Percentiles rank a stretch among this genome's conserved stretches.
phyloP scores from a whole-genome alignment of 1,139 yeast species.

The Blastobotrys malaysiensis region DNA sequence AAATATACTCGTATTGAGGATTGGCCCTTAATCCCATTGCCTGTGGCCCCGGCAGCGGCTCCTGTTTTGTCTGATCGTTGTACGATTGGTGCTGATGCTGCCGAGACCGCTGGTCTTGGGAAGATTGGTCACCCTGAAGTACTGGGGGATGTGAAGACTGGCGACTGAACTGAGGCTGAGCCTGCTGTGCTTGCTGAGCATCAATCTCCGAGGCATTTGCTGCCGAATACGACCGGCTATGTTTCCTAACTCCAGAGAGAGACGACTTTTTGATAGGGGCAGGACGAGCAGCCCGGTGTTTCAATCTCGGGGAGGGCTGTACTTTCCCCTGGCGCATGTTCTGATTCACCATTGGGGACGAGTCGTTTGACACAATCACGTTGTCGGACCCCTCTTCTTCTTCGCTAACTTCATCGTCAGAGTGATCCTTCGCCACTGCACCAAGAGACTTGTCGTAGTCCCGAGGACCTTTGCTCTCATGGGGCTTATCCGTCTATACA shows the following conservation, averaged over 20 bases:
- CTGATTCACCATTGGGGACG: not conserved
- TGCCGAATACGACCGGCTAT: not conserved
- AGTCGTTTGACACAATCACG: not conserved
- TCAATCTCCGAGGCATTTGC: not conserved
- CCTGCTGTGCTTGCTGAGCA: not conserved
- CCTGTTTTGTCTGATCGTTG: not conserved
- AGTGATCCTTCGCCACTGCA: constrained; percentile 8
- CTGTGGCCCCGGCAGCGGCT: not conserved
- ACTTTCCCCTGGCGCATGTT: not conserved
- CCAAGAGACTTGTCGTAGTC: constrained; percentile 23
- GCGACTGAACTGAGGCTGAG: not conserved
- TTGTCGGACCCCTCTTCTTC: not conserved
- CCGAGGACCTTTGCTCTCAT: constrained; percentile 29
- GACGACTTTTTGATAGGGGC: not conserved
- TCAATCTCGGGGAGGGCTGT: not conserved
- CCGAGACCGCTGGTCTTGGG: not conserved
- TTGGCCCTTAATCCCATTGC: not conserved
- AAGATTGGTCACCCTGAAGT: constrained; percentile 1
- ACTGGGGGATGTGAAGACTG: constrained; percentile 1
- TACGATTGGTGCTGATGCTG: not conserved
- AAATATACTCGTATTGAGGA: constrained; percentile 2
- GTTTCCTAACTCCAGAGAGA: not conserved
- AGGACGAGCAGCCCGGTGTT: not conserved
- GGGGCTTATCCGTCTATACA: constrained; percentile 25
- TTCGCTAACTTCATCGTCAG: not conserved